These are phyloP conservation scores for Fragilaria crotonensis DNA, from an alignment of 108 stramenopile genomes.

Conservation along the genomic window DNA sequence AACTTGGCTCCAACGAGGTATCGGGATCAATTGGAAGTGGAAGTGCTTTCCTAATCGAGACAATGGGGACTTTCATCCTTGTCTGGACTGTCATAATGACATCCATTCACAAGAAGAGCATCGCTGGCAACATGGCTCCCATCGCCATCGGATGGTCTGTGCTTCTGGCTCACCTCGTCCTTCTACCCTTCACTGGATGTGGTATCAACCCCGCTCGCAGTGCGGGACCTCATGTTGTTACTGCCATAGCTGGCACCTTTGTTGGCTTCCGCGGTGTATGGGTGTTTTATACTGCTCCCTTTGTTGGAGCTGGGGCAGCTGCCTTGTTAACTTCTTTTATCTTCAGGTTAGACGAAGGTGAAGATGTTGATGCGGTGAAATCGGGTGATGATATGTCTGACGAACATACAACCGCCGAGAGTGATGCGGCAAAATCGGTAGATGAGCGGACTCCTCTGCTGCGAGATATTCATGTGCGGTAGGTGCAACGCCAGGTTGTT, in stretches of 20 bases:
- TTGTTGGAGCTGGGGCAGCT: conserved; percentile 15
- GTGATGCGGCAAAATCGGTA: too few relatives aligned
- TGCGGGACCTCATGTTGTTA: conserved; percentile 46
- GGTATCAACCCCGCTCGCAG: conserved; percentile 58
- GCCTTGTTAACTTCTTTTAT: too few relatives aligned
- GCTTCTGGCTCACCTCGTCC: conserved; percentile 17
- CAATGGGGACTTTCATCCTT: conserved; percentile 21
- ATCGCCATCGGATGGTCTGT: conserved; percentile 36
- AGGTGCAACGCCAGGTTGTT: too few relatives aligned
- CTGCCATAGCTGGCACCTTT: conserved; percentile 10
- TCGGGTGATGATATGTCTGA: too few relatives aligned
- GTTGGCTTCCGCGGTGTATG: conserved; percentile 16
- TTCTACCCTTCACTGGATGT: conserved; percentile 55
- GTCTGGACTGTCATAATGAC: conserved; percentile 20
- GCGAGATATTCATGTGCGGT: too few relatives aligned
- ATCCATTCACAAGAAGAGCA: conserved; percentile 6
- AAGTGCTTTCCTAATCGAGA: conserved; percentile 23
- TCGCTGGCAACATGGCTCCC: conserved; percentile 25
- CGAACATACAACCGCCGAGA: too few relatives aligned
- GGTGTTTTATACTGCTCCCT: conserved; percentile 39
- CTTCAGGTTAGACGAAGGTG: too few relatives aligned
- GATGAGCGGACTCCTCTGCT: too few relatives aligned
- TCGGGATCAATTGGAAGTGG: too few relatives aligned
- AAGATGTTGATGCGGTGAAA: too few relatives aligned
- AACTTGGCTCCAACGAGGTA: conserved; percentile 40